Evolutionary conservation across 1,284 basidiomycete genomes (phyloP), one percentile per base, ranked within the genome.

Genomic region (Malassezia dermatis): DNA sequence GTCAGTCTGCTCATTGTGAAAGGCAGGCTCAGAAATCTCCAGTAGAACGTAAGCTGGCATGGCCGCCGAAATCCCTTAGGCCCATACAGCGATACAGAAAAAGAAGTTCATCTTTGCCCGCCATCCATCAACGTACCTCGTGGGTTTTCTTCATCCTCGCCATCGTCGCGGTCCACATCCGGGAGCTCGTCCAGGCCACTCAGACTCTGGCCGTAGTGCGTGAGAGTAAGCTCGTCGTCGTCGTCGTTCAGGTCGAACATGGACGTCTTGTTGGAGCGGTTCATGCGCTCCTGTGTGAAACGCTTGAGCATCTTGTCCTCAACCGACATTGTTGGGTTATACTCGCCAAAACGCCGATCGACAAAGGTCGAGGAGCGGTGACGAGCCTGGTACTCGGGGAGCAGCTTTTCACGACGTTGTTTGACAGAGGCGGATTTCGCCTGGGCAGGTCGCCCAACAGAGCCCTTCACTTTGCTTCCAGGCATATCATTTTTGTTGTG

Each of bases 251-350:
- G 79, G 71, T 93, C 93, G 81, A 94, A 96, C 8, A 83, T 79
- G n/a, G 79, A 80, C 44, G 85, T 84, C 75, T 86, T 89, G 41
- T 86, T 85, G 56, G 65, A 52, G 26, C 65, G 53, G 11, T 61
- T 51, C 48, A 71, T 65, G 43, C 68, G 63, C 75, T 96, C 93
- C 58, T 82, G 82, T 5, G 90, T 96, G 75, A 95, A 98, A 32
- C 94, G 85, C 76, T 95, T 90, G 26, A 98, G 81, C 85, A 96
- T 96, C 62, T 89, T 86, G 67, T 98, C 93, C 75, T 99, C 94
- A 15, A 89, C 79, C 10, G 86, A 85, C 81, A 98, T 83, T 10
- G 83, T 81, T 1, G 90, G 84, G 66, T 98, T 84, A 66, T 87
- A 85, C 81, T 98, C 94, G 77, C 94, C 94, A 67, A 98, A 95